Base-by-base conservation (phyloP, 1,284 basidiomycete species). In the Vanrija humicola region DNA sequence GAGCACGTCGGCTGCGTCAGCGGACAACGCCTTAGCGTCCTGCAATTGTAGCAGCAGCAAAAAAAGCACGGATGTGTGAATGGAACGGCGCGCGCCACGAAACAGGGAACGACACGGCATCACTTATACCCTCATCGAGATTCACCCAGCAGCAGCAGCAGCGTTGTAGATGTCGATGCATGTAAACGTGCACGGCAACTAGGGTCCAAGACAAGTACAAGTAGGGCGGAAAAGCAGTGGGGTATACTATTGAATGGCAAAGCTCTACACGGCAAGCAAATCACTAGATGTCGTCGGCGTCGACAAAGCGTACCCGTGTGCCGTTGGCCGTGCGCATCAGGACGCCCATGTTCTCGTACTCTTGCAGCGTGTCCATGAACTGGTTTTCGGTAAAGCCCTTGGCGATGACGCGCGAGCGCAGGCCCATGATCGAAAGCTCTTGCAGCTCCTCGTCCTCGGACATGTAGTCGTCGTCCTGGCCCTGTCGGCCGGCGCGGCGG, bases 1-100 rank as follows among this genome's bases (percentile, higher is more conserved):
- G 90, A 95, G 74, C 95, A 90, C 89, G 76, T 97, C n/a, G 92
- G 88, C 8, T 84, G 91, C 63, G 86, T 90, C 45, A 87, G 86
- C 65, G 91, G 92, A 19, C 89, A 85, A 75, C 83, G 82, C 21
- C 83, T 96, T 66, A 90, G 87, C 73, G 84, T 88, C 38, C 74
- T 93, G 67, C 89, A 87, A 77, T 86, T 90, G 57, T 92, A 68
- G 46, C 9, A 34, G 12, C 9, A 34, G n/a, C n/a, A n/a, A n/a
- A 15, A 12, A 34, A 34, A 15, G 34, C 34, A 34, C 14, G 34
- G 34, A 12, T 34, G 28, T 34, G 34, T 15, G 9, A 14, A 15
- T 34, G 9, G 34, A 34, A 14, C 14, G 34, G 34, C 34, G 34
- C 34, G 34, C 34, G 7, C 6, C 34, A 34, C 34, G 34, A 34